phyloP scores from a whole-genome alignment of 768 basidiomycete genomes.

The Rhodotorula toruloides region DNA sequence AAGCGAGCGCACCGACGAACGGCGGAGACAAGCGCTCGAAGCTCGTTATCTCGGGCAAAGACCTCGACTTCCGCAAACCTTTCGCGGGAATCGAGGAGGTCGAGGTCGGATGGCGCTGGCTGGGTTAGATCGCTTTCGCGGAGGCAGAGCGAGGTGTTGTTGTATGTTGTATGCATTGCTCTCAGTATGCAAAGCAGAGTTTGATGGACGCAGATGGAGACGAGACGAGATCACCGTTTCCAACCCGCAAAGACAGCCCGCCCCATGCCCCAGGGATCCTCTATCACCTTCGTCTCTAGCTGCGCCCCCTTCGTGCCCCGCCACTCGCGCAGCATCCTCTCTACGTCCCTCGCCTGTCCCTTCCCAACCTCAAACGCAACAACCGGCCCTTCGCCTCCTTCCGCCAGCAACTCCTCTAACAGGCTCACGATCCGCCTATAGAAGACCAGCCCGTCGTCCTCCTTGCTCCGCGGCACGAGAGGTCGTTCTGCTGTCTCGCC shows the following conservation, averaged over 20 bases:
- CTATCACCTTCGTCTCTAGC: conserved; percentile 8
- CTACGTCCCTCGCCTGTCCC: conserved; percentile 31
- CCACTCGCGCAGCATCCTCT: conserved; percentile 8
- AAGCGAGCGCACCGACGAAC: not conserved
- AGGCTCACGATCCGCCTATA: conserved; percentile 68
- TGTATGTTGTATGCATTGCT: too few relatives aligned
- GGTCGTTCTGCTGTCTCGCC: conserved; percentile 69
- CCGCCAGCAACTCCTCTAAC: conserved; percentile 43
- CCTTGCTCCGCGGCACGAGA: conserved; percentile 43
- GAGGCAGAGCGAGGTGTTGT: too few relatives aligned
- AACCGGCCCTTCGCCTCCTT: not conserved
- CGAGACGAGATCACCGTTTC: not conserved
- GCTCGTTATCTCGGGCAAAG: conserved; percentile 7
- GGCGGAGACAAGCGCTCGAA: not conserved
- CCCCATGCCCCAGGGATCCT: conserved; percentile 35
- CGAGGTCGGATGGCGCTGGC: conserved; percentile 23
- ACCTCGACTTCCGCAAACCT: conserved; percentile 30
- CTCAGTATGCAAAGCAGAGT: too few relatives aligned
- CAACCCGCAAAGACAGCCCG: conserved; percentile 22
- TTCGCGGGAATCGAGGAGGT: conserved; percentile 25
- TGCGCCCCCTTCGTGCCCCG: not conserved
- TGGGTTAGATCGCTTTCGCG: not conserved
- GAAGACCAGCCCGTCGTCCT: conserved; percentile 57
- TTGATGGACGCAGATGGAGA: too few relatives aligned
- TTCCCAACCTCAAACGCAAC: conserved; percentile 40